Base-by-base conservation (phyloP, 1,139 yeast genomes). In the Williopsis jadinii region DNA sequence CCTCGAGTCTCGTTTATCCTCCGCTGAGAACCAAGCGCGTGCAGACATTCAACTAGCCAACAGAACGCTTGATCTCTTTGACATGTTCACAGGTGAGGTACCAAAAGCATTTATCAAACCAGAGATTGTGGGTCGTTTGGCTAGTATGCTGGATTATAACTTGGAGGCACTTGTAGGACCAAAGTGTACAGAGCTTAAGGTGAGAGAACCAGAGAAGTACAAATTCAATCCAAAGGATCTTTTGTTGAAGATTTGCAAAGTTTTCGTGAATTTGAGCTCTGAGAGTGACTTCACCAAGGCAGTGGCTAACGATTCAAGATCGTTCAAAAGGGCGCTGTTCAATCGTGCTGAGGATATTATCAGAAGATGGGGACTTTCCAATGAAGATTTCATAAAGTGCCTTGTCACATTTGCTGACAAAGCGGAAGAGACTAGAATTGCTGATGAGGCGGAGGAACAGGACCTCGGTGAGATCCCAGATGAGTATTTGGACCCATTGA, bases 391-490 rank as follows among this genome's bases (percentile, higher is more conserved):
- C 43, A 70, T 88, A 34, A 60, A 63, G 5, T 61, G 63, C 36
- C 69, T 92, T 44, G 55, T 63, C 11, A 60, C 62, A 24, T 84
- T 92, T 56, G 86, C 84, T 0, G 64, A 72, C 34, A 62, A 60
- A 15, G 95, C 95, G 0, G 84, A 84, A 47, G 58, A 62, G 33
- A 75, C 78, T 41, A 75, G 78, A 55, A 56, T 68, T 34, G 73
- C 70, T 27, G 95, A 85, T 48, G 87, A 80, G 49, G 84, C 80
- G 49, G 95, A 86, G 55, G 97, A 90, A 51, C 60, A 79, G 50
- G 96, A 87, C 57, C 70, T 87, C 52, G 97, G 95, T 12, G 98
- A 94, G 42, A 74, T 86, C 24, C 99, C 99, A 1, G 98, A 94
- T 59, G 98, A 94, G 61, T 92, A 82, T 59, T 73, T 94, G 56